phyloP scores from a whole-genome alignment of 2,329 filamentous ascomycete genomes.

The Pseudocercospora fijiensis region DNA sequence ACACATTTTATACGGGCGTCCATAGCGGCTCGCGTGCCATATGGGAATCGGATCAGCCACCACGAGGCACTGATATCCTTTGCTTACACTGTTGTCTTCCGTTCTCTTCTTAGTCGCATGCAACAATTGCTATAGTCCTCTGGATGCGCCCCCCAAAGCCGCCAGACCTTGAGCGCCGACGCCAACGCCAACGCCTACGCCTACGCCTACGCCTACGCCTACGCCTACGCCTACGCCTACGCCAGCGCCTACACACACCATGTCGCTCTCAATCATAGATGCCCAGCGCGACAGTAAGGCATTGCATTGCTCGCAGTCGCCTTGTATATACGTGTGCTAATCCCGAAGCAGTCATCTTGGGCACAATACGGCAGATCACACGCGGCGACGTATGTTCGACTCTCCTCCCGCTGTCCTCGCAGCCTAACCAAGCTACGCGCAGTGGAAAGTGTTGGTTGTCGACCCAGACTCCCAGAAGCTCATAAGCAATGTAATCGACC shows the following conservation, averaged over 20 bases:
- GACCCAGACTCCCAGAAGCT: conserved; percentile 82
- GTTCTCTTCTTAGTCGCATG: background rate
- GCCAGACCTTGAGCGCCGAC: background rate
- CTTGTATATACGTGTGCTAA: conserved; percentile 11
- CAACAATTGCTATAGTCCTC: background rate
- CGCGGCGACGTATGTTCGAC: conserved; percentile 60
- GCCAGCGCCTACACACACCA: conserved; percentile 43
- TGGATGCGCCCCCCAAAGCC: background rate
- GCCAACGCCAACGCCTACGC: no score
- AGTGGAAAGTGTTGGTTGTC: conserved; percentile 97
- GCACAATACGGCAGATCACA: conserved; percentile 73
- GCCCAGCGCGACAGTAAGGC: conserved; percentile 73
- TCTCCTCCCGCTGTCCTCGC: conserved; percentile 24
- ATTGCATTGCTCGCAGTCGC: background rate
- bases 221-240: background rate
- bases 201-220: background rate
- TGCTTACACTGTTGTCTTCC: no score
- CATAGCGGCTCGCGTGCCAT: background rate
- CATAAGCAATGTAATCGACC: conserved; percentile 84
- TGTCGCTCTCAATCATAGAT: conserved; percentile 82
- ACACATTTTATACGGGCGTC: background rate
- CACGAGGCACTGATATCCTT: background rate
- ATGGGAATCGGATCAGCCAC: background rate
- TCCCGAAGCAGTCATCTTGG: conserved; percentile 62
- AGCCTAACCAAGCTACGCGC: conserved; percentile 22